A percentile compares a stretch with the other conserved stretches of the same genome.
Evolutionary conservation across 495 filamentous ascomycete species (phyloP).

Genomic region (Penicillium crystallinum): DNA sequence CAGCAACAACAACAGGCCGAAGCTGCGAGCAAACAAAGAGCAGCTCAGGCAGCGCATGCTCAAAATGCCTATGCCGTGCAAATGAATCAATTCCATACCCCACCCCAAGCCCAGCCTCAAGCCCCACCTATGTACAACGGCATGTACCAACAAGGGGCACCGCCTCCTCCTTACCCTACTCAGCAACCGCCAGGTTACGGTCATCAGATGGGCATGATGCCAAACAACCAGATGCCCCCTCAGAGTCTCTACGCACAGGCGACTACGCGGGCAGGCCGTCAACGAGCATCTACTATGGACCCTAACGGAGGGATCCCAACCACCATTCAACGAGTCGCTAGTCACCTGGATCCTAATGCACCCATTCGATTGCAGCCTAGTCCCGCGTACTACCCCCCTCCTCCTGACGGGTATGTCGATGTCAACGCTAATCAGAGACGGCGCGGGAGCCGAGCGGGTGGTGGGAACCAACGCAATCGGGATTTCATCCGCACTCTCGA

Average conservation of each 20-base stretch:
- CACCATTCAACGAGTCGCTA: slow-evolving; percentile 91
- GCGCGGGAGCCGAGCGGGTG: slow-evolving; percentile 67
- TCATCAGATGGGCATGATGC: slow-evolving; percentile 69
- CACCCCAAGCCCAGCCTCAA: slow-evolving; percentile 42
- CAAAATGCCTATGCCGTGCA: slow-evolving; percentile 54
- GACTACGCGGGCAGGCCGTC: slow-evolving; percentile 72
- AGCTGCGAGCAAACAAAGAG: slow-evolving; percentile 82
- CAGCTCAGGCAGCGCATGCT: slow-evolving; percentile 57
- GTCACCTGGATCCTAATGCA: slow-evolving; percentile 90
- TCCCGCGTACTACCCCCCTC: slow-evolving; percentile 95
- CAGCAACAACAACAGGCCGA: slow-evolving; percentile 96
- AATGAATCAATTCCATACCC: slow-evolving; percentile 51
- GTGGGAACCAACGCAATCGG: slow-evolving; percentile 59
- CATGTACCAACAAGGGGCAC: slow-evolving; percentile 70
- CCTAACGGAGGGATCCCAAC: slow-evolving; percentile 88
- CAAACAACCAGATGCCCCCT: slow-evolving; percentile 55
- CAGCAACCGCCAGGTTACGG: slow-evolving; percentile 64
- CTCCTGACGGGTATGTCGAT: slow-evolving; percentile 77
- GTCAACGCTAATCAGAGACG: slow-evolving; percentile 60
- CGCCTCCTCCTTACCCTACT: slow-evolving; percentile 81
- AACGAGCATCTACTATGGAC: slow-evolving; percentile 93
- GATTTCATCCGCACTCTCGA: slow-evolving; percentile 94
- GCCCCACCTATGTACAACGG: slow-evolving; percentile 69
- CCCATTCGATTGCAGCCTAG: slow-evolving; percentile 94
- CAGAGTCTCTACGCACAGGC: slow-evolving; percentile 83